A percentile compares a stretch with the other conserved stretches of the same genome.
These are phyloP conservation scores for Torrubiella hemipterigena DNA, from an alignment of 2,329 filamentous ascomycete genomes.

Conservation along the genomic window DNA sequence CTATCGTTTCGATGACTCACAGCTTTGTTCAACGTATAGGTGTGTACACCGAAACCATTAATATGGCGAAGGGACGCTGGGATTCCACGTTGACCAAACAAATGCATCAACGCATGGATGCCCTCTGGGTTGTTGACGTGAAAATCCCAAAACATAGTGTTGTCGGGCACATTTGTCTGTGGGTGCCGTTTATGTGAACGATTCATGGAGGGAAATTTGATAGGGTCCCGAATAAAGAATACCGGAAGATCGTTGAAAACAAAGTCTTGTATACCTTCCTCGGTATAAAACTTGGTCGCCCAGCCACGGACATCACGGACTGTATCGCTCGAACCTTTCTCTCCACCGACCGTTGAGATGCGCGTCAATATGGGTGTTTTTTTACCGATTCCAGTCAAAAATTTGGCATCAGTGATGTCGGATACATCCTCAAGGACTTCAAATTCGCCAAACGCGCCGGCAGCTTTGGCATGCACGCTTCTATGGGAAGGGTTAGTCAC, in stretches of 20 bases:
- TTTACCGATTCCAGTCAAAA: constrained; percentile 36
- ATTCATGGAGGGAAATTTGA: constrained; percentile 34
- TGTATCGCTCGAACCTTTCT: constrained; percentile 51
- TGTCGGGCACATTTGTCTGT: constrained; percentile 25
- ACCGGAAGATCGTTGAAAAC: constrained; percentile 33
- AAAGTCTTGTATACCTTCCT: constrained; percentile 16
- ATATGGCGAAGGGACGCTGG: constrained; percentile 32
- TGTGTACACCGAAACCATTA: constrained; percentile 35
- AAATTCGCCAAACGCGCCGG: constrained; percentile 38
- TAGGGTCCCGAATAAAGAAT: constrained; percentile 34
- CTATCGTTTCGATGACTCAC: not conserved
- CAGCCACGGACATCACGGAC: constrained; percentile 56
- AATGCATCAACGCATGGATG: constrained; percentile 36
- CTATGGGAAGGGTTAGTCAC: constrained; percentile 1
- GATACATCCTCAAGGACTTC: constrained; percentile 42
- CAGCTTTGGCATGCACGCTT: constrained; percentile 12
- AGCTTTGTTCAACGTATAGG: constrained; percentile 28
- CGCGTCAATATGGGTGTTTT: constrained; percentile 33
- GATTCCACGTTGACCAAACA: constrained; percentile 37
- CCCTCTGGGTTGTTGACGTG: constrained; percentile 29
- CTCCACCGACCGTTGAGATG: constrained; percentile 56
- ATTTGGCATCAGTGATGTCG: constrained; percentile 37
- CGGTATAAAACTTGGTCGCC: constrained; percentile 24
- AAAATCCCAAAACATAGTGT: constrained; percentile 25
- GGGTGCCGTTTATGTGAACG: constrained; percentile 32